These are phyloP conservation scores for Colletotrichum australisinense DNA, from an alignment of 2,329 filamentous ascomycete genomes.

Conservation along the genomic window DNA sequence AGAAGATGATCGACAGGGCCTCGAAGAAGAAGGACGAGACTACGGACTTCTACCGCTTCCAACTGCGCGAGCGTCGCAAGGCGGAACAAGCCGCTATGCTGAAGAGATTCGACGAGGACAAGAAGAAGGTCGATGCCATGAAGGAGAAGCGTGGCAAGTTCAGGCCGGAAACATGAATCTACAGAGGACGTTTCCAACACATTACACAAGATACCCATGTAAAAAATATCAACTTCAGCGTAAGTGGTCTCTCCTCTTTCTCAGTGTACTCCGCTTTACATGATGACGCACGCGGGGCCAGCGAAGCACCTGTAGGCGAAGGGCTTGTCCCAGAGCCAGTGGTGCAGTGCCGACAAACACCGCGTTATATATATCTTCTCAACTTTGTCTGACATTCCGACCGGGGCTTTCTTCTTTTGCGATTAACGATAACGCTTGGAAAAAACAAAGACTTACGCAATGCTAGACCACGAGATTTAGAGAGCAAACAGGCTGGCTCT, in stretches of 20 bases:
- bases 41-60: conserved; percentile 86
- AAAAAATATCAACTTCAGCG: conserved; percentile 27
- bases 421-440: neutral
- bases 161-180: conserved; percentile 59
- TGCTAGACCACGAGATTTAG: neutral
- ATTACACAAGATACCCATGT: conserved; percentile 25
- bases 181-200: neutral
- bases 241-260: conserved; percentile 31
- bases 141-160: conserved; percentile 74
- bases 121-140: conserved; percentile 77
- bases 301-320: conserved; percentile 46
- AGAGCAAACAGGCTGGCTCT: neutral
- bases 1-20: conserved; percentile 71
- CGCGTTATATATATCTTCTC: conserved; percentile 75
- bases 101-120: conserved; percentile 80
- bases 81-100: conserved; percentile 76
- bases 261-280: conserved; percentile 38
- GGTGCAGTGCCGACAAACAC: conserved; percentile 68
- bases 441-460: neutral
- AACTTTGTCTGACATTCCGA: conserved; percentile 63
- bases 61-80: conserved; percentile 83
- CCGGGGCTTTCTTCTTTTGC: neutral
- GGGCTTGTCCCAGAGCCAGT: conserved; percentile 40
- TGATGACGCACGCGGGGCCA: conserved; percentile 68
- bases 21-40: conserved; percentile 71